Conservation (phyloP, 176 grass and related monocot genomes). For the Ensete glaucum region DNA sequence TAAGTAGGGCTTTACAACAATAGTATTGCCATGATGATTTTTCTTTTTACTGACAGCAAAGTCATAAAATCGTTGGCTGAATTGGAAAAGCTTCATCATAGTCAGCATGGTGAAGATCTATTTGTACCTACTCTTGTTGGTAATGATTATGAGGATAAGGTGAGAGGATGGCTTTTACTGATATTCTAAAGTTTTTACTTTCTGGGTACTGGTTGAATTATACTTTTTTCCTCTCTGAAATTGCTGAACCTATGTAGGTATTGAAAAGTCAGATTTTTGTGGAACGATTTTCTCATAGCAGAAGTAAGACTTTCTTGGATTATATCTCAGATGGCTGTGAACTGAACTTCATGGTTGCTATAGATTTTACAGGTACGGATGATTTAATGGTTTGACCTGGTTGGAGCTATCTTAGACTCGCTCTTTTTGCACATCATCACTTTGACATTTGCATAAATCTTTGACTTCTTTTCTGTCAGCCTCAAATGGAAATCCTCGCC, state of each 20-base stretch:
- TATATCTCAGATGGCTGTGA: conserved; percentile 80
- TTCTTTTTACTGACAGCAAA: conserved; percentile 69
- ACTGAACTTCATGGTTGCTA: conserved; percentile 90
- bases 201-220: conserved; percentile 8
- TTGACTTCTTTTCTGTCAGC: conserved; percentile 39
- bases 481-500: conserved; percentile 97
- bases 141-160: conserved; percentile 74
- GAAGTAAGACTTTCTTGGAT: conserved; percentile 80
- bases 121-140: conserved; percentile 53
- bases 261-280: conserved; percentile 81
- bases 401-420: background rate
- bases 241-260: conserved; percentile 29
- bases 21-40: conserved; percentile 5
- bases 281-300: conserved; percentile 64
- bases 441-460: conserved; percentile 14
- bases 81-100: conserved; percentile 66
- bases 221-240: conserved; percentile 19
- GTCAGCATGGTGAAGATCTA: conserved; percentile 58
- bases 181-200: conserved; percentile 12
- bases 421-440: conserved; percentile 15
- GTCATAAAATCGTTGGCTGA: conserved; percentile 80
- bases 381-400: conserved; percentile 10
- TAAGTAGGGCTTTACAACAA: conserved; percentile 47
- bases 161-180: conserved; percentile 42
- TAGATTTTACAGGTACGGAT: conserved; percentile 88